Evolutionary conservation across 73 alveolate species (phyloP), one percentile per base, ranked within the genome.

Genomic region (Paramecium primaurelia): DNA sequence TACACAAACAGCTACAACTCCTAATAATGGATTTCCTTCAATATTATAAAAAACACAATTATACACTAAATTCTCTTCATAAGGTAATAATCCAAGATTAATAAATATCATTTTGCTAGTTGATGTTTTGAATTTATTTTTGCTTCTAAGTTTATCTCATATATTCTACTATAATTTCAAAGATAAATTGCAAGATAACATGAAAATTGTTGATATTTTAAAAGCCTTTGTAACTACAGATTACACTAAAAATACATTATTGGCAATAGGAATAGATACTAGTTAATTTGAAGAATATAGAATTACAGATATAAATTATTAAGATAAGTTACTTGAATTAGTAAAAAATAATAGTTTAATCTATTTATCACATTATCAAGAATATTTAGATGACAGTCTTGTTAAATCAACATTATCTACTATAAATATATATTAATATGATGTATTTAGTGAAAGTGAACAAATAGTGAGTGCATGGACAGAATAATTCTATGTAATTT

Each of bases 181-280:
- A 32, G 14, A 0, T 0, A 49, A 26, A 18, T 42, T 80, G 9
- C 1, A 40, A 4, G 75, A 47, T 20, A 80, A 80, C 10, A 32
- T 26, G 58, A 44, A 40, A 10, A 40, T 80, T 45, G 32, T 80
- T 22, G 91, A 26, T 6, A 80, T 80, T 10, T 25, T 80, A 44
- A 26, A 47, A 26, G 91, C 91, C 5, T 80, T 80, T 42, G 91
- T 80, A 8, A 80, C 91, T 11, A 80, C 91, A 5, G 91, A 80
- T 28, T 80, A 80, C 16, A 45, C 91, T 18, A 45, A 47, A 22
- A 80, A 80, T 80, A 40, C 73, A 7, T 18, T 80, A 47, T 42
- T 80, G 3, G 91, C 91, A 25, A 3, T 80, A 14, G 44, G 51
- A 4, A 18, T 80, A 45, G 30, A 80, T 7, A 40, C 32, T 3